Percentiles rank a stretch among this genome's conserved stretches.
Evolutionary conservation across 768 basidiomycete species (phyloP).

Genomic region (Kwoniella dejecticola): DNA sequence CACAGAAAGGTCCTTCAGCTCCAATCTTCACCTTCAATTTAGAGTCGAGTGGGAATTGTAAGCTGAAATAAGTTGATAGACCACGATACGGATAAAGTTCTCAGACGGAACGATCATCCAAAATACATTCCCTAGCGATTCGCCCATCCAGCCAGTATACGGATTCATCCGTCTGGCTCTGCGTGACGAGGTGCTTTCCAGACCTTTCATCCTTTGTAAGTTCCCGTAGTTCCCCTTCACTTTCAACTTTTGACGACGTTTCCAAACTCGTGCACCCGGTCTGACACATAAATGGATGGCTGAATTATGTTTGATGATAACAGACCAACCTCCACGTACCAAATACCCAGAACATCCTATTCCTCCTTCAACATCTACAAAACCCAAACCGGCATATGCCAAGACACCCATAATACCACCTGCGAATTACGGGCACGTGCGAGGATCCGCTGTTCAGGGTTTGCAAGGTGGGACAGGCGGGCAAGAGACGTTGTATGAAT

Average conservation of each 20-base stretch:
- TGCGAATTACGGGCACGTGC: constrained; percentile 42
- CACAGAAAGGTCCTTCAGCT: background rate
- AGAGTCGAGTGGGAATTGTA: background rate
- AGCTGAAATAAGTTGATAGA: constrained; percentile 27
- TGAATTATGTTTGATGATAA: background rate
- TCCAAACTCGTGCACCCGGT: too few relatives aligned
- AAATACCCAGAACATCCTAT: constrained; percentile 50
- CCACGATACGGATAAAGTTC: constrained; percentile 51
- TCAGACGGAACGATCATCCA: constrained; percentile 54
- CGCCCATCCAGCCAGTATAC: constrained; percentile 52
- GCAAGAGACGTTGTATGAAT: constrained; percentile 41
- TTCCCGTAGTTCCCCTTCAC: constrained; percentile 5
- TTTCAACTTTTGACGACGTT: background rate
- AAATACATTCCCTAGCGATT: constrained; percentile 46
- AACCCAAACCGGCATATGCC: constrained; percentile 11
- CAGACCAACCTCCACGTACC: constrained; percentile 52
- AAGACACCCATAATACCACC: constrained; percentile 38
- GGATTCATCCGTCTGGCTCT: constrained; percentile 49
- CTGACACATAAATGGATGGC: background rate
- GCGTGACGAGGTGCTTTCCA: constrained; percentile 24
- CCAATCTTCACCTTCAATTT: too few relatives aligned
- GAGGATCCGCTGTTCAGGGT: constrained; percentile 30
- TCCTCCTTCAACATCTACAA: constrained; percentile 31
- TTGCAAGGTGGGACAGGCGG: constrained; percentile 45
- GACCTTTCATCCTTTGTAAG: constrained; percentile 53